Conservation (phyloP, 176 grass and related monocot genomes). For the Stipa capillata region DNA sequence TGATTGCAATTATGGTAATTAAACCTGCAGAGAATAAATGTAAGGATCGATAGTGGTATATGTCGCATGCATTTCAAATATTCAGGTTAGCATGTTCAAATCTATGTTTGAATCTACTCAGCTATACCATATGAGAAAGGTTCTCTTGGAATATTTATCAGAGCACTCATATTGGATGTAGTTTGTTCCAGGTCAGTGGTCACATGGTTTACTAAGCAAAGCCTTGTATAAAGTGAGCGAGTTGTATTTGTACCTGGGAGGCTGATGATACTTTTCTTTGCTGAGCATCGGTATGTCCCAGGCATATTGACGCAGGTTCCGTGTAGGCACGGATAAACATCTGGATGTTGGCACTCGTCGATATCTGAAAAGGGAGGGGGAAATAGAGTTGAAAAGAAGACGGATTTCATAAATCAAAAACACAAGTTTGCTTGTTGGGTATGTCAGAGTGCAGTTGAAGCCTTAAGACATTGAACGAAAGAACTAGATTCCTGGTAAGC, state of each 20-base stretch:
- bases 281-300: constrained; percentile 10
- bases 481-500: background rate
- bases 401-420: background rate
- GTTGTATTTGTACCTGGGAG: constrained; percentile 2
- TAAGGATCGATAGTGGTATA: background rate
- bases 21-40: background rate
- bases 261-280: constrained; percentile 9
- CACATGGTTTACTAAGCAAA: background rate
- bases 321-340: constrained; percentile 19
- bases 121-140: background rate
- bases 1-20: constrained; percentile 25
- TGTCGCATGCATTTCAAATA: background rate
- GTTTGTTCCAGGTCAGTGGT: background rate
- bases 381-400: background rate
- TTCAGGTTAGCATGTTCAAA: background rate
- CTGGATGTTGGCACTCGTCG: constrained; percentile 14
- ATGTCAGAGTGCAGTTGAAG: background rate
- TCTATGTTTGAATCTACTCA: background rate
- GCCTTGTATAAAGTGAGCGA: background rate
- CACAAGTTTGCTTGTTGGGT: background rate
- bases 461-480: background rate
- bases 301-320: constrained; percentile 27
- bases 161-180: background rate
- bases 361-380: background rate
- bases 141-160: background rate